phyloP scores from a whole-genome alignment of 225 moss, liverwort and hornwort species.

The Polytrichum formosum region DNA sequence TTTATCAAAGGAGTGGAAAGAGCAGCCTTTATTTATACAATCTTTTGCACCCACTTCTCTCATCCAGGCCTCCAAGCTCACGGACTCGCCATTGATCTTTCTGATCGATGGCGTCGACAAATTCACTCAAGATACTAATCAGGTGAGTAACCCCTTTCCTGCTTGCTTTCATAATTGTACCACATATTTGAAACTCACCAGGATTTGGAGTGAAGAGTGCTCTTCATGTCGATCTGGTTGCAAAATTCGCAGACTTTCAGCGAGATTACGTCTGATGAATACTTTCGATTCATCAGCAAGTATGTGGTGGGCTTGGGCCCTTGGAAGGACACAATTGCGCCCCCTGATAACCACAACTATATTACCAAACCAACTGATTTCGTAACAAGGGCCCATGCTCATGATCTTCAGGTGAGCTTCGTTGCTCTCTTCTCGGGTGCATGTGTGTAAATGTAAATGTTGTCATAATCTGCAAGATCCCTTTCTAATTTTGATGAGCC shows the following conservation, averaged over 20 bases:
- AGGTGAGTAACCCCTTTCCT: constrained; percentile 26
- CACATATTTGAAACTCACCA: neutral
- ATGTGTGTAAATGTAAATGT: no score
- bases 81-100: constrained; percentile 55
- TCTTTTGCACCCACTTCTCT: constrained; percentile 83
- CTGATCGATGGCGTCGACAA: constrained; percentile 52
- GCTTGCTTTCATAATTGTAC: neutral
- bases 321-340: constrained; percentile 78
- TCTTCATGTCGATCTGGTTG: no score
- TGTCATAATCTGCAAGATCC: no score
- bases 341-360: constrained; percentile 48
- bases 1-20: constrained; percentile 62
- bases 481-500: no score
- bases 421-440: no score
- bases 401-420: constrained; percentile 56
- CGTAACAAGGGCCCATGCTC: constrained; percentile 62
- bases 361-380: constrained; percentile 64
- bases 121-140: constrained; percentile 80
- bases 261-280: constrained; percentile 75
- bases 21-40: constrained; percentile 72
- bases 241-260: constrained; percentile 46
- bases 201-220: no score
- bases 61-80: constrained; percentile 48
- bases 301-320: constrained; percentile 81
- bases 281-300: constrained; percentile 76